Percentiles rank a stretch among this genome's conserved stretches.
phyloP scores from a whole-genome alignment of 805 yeast species.

The Barnettozyma siamensis region DNA sequence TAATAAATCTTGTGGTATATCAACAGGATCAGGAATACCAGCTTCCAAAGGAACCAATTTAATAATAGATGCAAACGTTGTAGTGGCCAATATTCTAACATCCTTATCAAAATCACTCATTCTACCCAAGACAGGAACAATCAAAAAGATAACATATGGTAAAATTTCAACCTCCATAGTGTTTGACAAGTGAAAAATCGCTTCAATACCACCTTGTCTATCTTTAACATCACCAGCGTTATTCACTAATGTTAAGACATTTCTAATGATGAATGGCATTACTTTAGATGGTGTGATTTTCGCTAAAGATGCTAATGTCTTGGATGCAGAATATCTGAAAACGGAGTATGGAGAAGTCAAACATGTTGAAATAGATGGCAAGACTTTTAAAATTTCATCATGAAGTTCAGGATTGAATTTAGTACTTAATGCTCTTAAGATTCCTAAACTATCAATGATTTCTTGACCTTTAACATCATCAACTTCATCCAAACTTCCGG shows the following conservation, averaged over 20 bases:
- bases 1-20: conserved; percentile 76
- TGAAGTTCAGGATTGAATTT: conserved; percentile 46
- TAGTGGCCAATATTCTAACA: conserved; percentile 85
- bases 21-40: conserved; percentile 93
- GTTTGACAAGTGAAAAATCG: conserved; percentile 76
- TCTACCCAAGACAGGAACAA: conserved; percentile 94
- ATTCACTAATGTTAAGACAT: conserved; percentile 71
- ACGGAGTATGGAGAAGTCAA: conserved; percentile 73
- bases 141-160: conserved; percentile 91
- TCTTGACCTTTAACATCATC: conserved; percentile 61
- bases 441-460: conserved; percentile 81
- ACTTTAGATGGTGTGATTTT: conserved; percentile 61
- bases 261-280: conserved; percentile 73
- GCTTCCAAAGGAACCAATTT: conserved; percentile 95
- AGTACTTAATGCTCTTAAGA: conserved; percentile 68
- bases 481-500: conserved; percentile 24
- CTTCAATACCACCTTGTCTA: conserved; percentile 93
- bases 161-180: conserved; percentile 85
- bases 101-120: conserved; percentile 94
- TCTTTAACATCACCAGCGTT: conserved; percentile 64
- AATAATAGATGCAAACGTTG: conserved; percentile 93
- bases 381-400: conserved; percentile 42
- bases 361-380: conserved; percentile 47
- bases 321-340: conserved; percentile 84
- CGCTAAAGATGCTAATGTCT: conserved; percentile 78